Conservation (phyloP, 148 eudicot genomes). For the Dysphania ambrosioides region DNA sequence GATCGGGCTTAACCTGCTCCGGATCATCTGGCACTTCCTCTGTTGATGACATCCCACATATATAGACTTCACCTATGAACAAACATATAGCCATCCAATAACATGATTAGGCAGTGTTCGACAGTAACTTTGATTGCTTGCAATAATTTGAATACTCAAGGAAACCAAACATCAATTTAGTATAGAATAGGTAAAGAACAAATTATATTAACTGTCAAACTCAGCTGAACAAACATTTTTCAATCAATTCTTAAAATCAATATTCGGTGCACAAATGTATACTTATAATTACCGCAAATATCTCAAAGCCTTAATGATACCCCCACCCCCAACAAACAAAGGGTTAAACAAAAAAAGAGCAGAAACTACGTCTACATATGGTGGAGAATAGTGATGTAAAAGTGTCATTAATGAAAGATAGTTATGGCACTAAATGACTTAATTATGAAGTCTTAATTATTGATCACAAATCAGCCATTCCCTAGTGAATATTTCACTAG, state of each 20-base stretch:
- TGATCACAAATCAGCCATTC: not conserved
- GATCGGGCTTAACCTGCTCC: conserved; percentile 50
- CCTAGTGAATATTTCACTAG: not conserved
- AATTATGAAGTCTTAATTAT: too few species aligned
- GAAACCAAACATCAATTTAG: too few species aligned
- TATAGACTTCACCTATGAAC: conserved; percentile 72
- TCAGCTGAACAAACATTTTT: too few species aligned
- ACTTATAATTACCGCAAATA: not conserved
- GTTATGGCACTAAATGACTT: too few species aligned
- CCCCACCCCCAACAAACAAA: not conserved
- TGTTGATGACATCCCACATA: conserved; percentile 75
- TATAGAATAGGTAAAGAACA: too few species aligned
- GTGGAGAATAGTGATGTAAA: too few species aligned
- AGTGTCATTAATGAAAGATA: too few species aligned
- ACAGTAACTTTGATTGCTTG: not conserved
- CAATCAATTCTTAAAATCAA: not conserved
- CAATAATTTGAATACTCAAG: not conserved
- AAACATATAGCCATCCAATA: not conserved
- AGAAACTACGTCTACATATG: too few species aligned
- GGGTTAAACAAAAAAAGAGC: too few species aligned
- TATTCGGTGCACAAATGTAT: not conserved
- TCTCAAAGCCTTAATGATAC: not conserved
- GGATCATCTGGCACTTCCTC: conserved; percentile 76
- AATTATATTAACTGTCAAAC: too few species aligned
- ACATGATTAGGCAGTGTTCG: not conserved